phyloP scores from a whole-genome alignment of 192 early-diverging fungal genomes.

The Backusella australiensis region DNA sequence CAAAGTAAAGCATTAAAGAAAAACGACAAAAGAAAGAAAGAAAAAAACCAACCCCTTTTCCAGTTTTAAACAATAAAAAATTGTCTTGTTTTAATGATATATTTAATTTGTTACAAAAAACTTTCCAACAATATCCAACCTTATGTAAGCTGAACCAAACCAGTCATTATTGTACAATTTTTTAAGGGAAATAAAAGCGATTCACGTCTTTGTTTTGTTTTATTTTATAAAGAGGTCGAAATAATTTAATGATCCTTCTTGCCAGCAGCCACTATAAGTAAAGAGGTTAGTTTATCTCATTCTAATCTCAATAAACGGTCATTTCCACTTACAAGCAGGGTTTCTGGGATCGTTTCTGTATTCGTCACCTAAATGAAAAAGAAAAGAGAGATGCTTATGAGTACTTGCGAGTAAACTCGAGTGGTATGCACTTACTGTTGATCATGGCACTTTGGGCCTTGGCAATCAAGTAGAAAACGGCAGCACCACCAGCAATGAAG shows the following conservation, averaged over 20 bases:
- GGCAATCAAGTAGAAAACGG: slow-evolving; percentile 51
- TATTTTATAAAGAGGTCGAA: neutral
- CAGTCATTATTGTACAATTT: neutral
- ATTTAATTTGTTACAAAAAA: neutral
- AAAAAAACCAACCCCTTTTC: neutral
- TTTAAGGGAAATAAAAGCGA: slow-evolving; percentile 9
- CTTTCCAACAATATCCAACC: neutral
- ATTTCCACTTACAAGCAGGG: slow-evolving; percentile 47
- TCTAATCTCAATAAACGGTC: neutral
- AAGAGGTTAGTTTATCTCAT: neutral
- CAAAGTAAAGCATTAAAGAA: neutral
- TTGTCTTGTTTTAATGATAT: neutral
- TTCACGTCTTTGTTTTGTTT: slow-evolving; percentile 1
- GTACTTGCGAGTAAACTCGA: neutral
- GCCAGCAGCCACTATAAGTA: slow-evolving; percentile 26
- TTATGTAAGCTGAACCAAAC: no score
- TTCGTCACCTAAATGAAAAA: slow-evolving; percentile 34
- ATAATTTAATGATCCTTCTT: slow-evolving; percentile 39
- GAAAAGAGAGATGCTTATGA: neutral
- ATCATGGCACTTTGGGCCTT: slow-evolving; percentile 42
- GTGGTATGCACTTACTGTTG: slow-evolving; percentile 35
- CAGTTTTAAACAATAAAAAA: neutral
- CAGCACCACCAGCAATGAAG: slow-evolving; percentile 49
- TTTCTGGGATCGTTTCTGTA: slow-evolving; percentile 59
- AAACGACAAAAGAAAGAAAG: neutral